Evolutionary conservation across 2,329 filamentous ascomycete species (phyloP), one percentile per base, ranked within the genome.

Genomic region (Colletotrichum echinochloae): DNA sequence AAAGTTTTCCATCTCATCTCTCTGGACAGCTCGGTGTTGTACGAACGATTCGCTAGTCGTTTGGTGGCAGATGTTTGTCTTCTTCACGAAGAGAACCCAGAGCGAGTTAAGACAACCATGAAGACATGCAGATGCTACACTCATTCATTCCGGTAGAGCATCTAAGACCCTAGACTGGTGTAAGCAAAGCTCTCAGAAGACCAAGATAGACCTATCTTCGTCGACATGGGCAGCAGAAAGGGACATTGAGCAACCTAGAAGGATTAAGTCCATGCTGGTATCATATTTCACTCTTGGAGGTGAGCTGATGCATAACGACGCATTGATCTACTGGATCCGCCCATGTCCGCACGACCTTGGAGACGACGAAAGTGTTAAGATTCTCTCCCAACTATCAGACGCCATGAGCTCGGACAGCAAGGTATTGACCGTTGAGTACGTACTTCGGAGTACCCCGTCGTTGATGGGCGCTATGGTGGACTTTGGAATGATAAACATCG

Each of bases 261-360:
- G 73, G 26, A 71, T 71, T 57, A 60, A 60, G 30, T 60, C 23
- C 5, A 12, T 23, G 20, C 2, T 14, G 16, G 3, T n/a, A 35
- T 12, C 1, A 9, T 18, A 28, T 49, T 41, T n/a, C 56, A 14
- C 14, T 39, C 18, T 65, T 72, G 41, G 30, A 54, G 52, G 52
- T n/a, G 26, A 20, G 46, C 49, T 69, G 37, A 66, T 46, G 30
- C 20, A 55, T 28, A 3, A 28, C 81, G 80, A 77, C 5, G 81
- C 81, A 20, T 66, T 78, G 30, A 72, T 81, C 16, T 83, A 83
- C 73, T 79, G 76, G 73, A 79, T 80, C 65, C 76, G 76, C 60
- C 77, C 79, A 8, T 79, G 78, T 52, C 76, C 83, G 1, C 81
- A 83, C 66, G 78, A 83, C 65, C 83, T 81, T 66, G 72, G 76